Conservation (phyloP, 106 monocot species). For the Dendrobium chrysotoxum region DNA sequence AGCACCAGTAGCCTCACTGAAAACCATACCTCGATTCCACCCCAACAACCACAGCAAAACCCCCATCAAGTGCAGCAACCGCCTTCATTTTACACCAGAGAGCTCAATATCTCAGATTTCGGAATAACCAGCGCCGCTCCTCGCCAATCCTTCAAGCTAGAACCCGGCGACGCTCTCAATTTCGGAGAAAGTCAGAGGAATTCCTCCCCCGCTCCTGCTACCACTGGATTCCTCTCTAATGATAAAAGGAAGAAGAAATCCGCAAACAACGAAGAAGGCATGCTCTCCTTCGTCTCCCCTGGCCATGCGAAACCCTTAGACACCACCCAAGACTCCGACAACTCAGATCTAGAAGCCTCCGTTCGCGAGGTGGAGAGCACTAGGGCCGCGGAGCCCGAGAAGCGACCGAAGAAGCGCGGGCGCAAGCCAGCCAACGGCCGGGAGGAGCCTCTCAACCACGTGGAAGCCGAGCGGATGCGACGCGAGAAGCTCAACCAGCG, state of each 20-base stretch:
- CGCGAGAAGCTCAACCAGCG: conserved; percentile 94
- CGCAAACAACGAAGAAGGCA: conserved; percentile 58
- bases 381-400: conserved; percentile 38
- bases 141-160: conserved; percentile 43
- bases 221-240: conserved; percentile 4
- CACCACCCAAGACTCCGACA: conserved; percentile 39
- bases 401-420: conserved; percentile 66
- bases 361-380: conserved; percentile 63
- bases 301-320: conserved; percentile 5
- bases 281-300: conserved; percentile 72
- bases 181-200: conserved; percentile 42
- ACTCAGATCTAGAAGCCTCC: conserved; percentile 82
- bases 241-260: conserved; percentile 42
- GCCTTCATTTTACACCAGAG: conserved; percentile 17
- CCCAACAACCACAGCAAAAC: conserved; percentile 10
- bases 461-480: conserved; percentile 84
- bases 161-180: conserved; percentile 48
- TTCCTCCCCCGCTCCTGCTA: conserved; percentile 16
- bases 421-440: conserved; percentile 88
- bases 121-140: conserved; percentile 12
- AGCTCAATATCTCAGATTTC: conserved; percentile 57
- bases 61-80: conserved; percentile 9
- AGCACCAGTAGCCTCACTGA: conserved; percentile 42
- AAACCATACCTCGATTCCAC: conserved; percentile 35
- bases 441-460: conserved; percentile 85